Evolutionary conservation across 2,329 filamentous ascomycete genomes (phyloP), one percentile per base, ranked within the genome.

Genomic region (Aspergillus piperis): DNA sequence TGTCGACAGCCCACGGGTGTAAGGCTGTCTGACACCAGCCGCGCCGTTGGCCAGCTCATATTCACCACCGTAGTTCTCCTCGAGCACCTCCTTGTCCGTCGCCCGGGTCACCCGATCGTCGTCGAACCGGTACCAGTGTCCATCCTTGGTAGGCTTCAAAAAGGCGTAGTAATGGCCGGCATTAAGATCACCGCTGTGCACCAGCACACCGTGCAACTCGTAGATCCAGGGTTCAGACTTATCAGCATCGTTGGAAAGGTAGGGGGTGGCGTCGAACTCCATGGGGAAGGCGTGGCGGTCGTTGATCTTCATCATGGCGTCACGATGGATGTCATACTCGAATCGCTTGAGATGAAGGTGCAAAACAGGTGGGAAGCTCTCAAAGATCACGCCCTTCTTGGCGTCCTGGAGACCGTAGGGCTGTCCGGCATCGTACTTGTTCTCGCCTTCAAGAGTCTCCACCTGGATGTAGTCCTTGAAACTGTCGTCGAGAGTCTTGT

Each of bases 111-210:
- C 95, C 66, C 93, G 90, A 72, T 99, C 95, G 66, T 99, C 95
- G 70, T 99, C 96, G 69, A 96, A 99, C 70, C 90, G 95, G 82
- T 96, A 98, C 80, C 96, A 99, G 80, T 91, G 87, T 32, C 95
- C 94, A 62, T 96, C 91, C 77, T 96, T 96, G 60, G 88, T 86
- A 0, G 96, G 95, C 74, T 96, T 97, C 69, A 99, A 80, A 77
- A 96, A 99, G 0, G 95, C 95, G 73, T 99, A 99, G 78, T 99
- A 99, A 77, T 99, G 95, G 3, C 95, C 95, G 10, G 96, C 94
- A 75, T 99, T 97, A 58, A 98, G 84, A 72, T 98, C 95, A 62
- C 95, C 95, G 68, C 92, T 97, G 77, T 99, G 95, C 6, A 99
- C 95, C 48, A 99, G 83, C 21, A 99, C 95, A 62, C 95, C 92